Percentiles rank a stretch among this genome's conserved stretches.
Conservation (phyloP, 768 basidiomycete species). For the Mycena sanguinolenta region DNA sequence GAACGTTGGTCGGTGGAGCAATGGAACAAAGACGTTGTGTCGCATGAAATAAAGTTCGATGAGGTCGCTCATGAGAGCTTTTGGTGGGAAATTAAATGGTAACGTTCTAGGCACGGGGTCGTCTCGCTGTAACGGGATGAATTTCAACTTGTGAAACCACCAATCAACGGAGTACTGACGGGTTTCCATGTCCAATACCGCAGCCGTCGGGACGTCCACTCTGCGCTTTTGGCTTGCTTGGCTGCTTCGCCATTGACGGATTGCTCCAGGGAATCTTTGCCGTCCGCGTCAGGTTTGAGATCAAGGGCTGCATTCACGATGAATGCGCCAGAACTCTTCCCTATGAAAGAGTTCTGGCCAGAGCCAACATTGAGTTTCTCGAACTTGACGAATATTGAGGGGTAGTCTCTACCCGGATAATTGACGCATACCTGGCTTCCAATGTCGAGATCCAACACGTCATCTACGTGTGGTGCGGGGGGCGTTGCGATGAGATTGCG, state of each 20-base stretch:
- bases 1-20: constrained; percentile 83
- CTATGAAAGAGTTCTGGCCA: constrained; percentile 19
- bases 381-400: too few relatives aligned
- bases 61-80: constrained; percentile 64
- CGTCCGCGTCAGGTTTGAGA: not conserved
- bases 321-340: not conserved
- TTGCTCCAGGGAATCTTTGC: not conserved
- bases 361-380: too few relatives aligned
- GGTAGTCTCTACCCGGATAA: too few relatives aligned
- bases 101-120: not conserved
- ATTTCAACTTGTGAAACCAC: too few relatives aligned
- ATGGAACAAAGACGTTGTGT: constrained; percentile 68
- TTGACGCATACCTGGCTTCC: not conserved
- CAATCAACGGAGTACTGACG: too few relatives aligned
- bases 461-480: not conserved
- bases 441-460: not conserved
- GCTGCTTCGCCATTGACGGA: not conserved
- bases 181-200: constrained; percentile 7
- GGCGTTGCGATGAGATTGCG: not conserved
- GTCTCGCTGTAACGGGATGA: not conserved
- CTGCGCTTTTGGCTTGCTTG: too few relatives aligned
- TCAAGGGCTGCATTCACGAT: constrained; percentile 10
- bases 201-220: constrained; percentile 8
- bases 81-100: constrained; percentile 60
- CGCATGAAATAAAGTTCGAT: constrained; percentile 75